Conservation (phyloP, 768 basidiomycete species). For the Lactarius hengduanensis region DNA sequence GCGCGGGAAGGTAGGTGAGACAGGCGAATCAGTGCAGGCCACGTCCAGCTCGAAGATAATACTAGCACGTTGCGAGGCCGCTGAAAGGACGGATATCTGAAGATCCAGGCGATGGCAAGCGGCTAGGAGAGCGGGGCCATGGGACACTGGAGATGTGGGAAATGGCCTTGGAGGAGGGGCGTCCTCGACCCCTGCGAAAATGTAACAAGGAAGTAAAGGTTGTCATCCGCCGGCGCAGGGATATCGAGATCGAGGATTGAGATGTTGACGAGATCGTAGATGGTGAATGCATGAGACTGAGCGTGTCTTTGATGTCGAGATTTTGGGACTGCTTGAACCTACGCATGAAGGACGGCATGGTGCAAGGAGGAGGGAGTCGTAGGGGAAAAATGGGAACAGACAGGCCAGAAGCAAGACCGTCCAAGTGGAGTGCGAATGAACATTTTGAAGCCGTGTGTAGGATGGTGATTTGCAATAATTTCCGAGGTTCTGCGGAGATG, state of each 20-base stretch:
- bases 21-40: background rate
- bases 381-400: background rate
- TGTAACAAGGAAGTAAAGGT: constrained; percentile 3
- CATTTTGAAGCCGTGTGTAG: background rate
- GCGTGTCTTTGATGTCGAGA: background rate
- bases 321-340: background rate
- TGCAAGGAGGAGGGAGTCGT: background rate
- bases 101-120: constrained; percentile 27
- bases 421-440: background rate
- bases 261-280: constrained; percentile 21
- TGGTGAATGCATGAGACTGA: constrained; percentile 14
- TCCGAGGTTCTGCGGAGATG: too few relatives aligned
- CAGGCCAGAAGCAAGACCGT: background rate
- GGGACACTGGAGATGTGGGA: constrained; percentile 2
- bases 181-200: background rate
- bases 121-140: constrained; percentile 22
- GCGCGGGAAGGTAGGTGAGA: background rate
- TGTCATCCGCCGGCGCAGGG: constrained; percentile 1
- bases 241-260: constrained; percentile 6
- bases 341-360: constrained; percentile 11
- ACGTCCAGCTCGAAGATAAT: constrained; percentile 18
- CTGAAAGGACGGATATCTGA: constrained; percentile 30
- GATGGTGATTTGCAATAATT: background rate
- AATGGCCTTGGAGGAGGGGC: constrained; percentile 3
- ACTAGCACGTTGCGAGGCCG: constrained; percentile 29